These are phyloP conservation scores for Cyamopsis tetragonoloba DNA, from an alignment of 306 rosid genomes.

Conservation along the genomic window DNA sequence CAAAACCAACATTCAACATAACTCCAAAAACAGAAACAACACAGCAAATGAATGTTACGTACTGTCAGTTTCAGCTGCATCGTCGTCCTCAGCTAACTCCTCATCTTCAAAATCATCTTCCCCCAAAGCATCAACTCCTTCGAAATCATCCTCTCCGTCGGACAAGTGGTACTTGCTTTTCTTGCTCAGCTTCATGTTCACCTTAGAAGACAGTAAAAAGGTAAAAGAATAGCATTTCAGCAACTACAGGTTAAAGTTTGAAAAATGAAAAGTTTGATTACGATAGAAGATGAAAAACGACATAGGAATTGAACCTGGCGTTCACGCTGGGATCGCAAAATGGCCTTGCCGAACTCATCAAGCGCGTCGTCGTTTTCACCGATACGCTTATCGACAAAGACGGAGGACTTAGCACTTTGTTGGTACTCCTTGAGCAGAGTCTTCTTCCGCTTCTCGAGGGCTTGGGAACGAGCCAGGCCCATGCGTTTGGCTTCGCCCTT, in stretches of 20 bases:
- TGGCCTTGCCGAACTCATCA: slow-evolving; percentile 78
- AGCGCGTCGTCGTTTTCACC: slow-evolving; percentile 67
- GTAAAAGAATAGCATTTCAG: not conserved
- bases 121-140: slow-evolving; percentile 50
- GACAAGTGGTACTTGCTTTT: slow-evolving; percentile 76
- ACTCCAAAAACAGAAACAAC: slow-evolving; percentile 17
- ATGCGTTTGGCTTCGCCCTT: slow-evolving; percentile 77
- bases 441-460: slow-evolving; percentile 76
- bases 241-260: not conserved
- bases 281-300: too few relatives aligned
- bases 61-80: slow-evolving; percentile 34
- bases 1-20: slow-evolving; percentile 26
- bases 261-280: too few relatives aligned
- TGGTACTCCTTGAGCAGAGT: slow-evolving; percentile 78
- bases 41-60: slow-evolving; percentile 4
- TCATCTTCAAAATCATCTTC: slow-evolving; percentile 86
- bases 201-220: slow-evolving; percentile 25
- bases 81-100: slow-evolving; percentile 44
- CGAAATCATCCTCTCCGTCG: slow-evolving; percentile 73
- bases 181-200: slow-evolving; percentile 60
- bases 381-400: slow-evolving; percentile 72
- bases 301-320: slow-evolving; percentile 53
- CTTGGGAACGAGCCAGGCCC: slow-evolving; percentile 73
- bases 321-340: slow-evolving; percentile 80
- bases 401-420: slow-evolving; percentile 57